These are phyloP conservation scores for Umbelopsis sp. DNA, from an alignment of 192 early-diverging fungal species.

Conservation along the genomic window DNA sequence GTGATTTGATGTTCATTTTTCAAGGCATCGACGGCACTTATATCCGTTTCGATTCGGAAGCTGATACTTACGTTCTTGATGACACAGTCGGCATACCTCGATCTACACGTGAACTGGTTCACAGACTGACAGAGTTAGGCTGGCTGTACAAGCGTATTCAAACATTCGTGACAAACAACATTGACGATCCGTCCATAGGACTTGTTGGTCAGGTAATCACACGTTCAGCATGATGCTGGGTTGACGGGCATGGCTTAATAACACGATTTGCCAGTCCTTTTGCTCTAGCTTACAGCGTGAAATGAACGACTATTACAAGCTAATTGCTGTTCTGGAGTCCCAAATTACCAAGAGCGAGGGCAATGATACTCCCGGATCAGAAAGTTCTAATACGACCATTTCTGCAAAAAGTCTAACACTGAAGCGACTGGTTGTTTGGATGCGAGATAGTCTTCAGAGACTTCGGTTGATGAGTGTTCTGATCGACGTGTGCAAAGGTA, in stretches of 20 bases:
- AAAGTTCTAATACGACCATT: conserved; percentile 38
- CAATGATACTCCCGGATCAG: not conserved
- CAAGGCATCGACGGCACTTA: conserved; percentile 93
- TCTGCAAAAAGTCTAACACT: conserved; percentile 69
- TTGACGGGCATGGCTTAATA: conserved; percentile 8
- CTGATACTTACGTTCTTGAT: conserved; percentile 57
- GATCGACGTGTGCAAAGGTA: conserved; percentile 64
- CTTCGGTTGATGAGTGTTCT: conserved; percentile 76
- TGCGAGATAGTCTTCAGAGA: conserved; percentile 73
- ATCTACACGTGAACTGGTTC: conserved; percentile 68
- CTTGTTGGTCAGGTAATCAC: conserved; percentile 57
- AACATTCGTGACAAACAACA: conserved; percentile 51
- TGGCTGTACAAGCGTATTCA: conserved; percentile 72
- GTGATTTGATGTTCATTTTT: conserved; percentile 89
- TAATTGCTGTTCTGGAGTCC: conserved; percentile 85
- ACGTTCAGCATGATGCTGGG: not conserved
- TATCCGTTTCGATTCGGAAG: conserved; percentile 62
- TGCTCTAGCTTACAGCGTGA: conserved; percentile 80
- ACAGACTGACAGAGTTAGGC: conserved; percentile 77
- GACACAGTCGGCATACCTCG: conserved; percentile 55
- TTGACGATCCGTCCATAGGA: conserved; percentile 52
- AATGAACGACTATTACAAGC: conserved; percentile 79
- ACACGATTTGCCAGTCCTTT: conserved; percentile 69
- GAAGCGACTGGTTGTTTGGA: conserved; percentile 88
- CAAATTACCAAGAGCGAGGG: conserved; percentile 49